Percentiles rank a stretch among this genome's conserved stretches.
These are phyloP conservation scores for Hygrophorus russula DNA, from an alignment of 768 basidiomycete species.

Conservation along the genomic window DNA sequence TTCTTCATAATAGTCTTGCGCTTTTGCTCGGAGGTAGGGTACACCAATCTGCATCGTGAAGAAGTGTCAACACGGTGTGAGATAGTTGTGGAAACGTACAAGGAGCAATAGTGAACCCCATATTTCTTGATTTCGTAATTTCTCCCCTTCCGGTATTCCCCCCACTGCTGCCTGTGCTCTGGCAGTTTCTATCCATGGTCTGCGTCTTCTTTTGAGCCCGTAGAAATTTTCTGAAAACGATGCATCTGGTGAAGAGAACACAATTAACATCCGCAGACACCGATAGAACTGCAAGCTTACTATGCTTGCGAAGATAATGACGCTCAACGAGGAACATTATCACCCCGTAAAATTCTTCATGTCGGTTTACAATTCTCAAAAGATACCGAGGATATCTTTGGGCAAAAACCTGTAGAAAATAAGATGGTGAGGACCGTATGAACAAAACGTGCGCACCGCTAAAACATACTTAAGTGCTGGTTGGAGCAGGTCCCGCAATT, in stretches of 20 bases:
- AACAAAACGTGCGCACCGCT: constrained; percentile 42
- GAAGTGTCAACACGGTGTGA: constrained; percentile 1
- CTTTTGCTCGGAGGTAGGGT: constrained; percentile 83
- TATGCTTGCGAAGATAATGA: constrained; percentile 79
- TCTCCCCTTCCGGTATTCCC: constrained; percentile 53
- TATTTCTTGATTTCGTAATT: constrained; percentile 54
- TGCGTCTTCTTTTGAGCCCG: constrained; percentile 71
- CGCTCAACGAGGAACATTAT: constrained; percentile 87
- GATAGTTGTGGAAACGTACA: constrained; percentile 26
- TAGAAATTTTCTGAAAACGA: constrained; percentile 97
- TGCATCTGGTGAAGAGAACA: constrained; percentile 44
- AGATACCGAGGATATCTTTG: constrained; percentile 92
- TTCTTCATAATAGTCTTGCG: constrained; percentile 83
- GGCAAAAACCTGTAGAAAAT: constrained; percentile 65
- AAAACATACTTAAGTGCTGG: constrained; percentile 92
- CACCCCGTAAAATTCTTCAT: constrained; percentile 91
- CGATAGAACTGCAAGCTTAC: constrained; percentile 32
- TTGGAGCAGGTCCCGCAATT: constrained; percentile 83
- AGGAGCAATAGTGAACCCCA: constrained; percentile 71
- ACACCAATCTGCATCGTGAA: constrained; percentile 55
- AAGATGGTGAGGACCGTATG: background rate
- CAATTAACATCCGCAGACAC: constrained; percentile 1
- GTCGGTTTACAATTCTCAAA: constrained; percentile 80
- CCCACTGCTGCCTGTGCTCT: constrained; percentile 58
- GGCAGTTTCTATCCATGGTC: constrained; percentile 60